These are phyloP conservation scores for Pleurotus cornucopiae DNA, from an alignment of 768 basidiomycete genomes.

Conservation along the genomic window DNA sequence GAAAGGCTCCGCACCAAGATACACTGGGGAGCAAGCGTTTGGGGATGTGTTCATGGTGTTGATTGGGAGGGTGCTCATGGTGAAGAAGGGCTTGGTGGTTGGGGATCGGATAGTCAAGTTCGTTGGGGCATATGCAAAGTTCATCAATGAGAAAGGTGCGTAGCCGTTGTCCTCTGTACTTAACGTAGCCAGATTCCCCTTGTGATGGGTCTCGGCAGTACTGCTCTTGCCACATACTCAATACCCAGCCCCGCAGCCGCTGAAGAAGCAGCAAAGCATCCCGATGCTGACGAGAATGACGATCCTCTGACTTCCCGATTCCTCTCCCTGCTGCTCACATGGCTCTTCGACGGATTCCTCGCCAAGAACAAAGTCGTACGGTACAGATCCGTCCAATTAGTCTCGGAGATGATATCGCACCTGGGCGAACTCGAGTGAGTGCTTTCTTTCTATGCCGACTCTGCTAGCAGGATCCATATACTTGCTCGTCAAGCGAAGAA, in stretches of 20 bases:
- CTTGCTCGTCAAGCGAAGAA: constrained; percentile 59
- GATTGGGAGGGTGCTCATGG: constrained; percentile 62
- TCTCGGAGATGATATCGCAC: constrained; percentile 82
- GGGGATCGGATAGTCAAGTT: constrained; percentile 88
- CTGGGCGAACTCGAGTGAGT: constrained; percentile 88
- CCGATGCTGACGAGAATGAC: constrained; percentile 48
- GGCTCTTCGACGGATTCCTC: constrained; percentile 74
- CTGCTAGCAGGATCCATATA: neutral
- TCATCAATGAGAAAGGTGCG: constrained; percentile 80
- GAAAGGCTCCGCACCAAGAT: constrained; percentile 41
- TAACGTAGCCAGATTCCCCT: neutral
- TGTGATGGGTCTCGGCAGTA: neutral
- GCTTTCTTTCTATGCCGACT: neutral
- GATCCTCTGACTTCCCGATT: constrained; percentile 72
- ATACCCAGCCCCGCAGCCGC: constrained; percentile 16
- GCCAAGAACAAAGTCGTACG: constrained; percentile 91
- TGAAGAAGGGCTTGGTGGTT: constrained; percentile 75
- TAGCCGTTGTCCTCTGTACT: neutral
- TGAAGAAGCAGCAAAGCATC: constrained; percentile 33
- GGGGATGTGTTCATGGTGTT: constrained; percentile 71
- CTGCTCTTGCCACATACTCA: constrained; percentile 7
- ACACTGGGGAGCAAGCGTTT: constrained; percentile 78
- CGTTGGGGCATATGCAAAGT: constrained; percentile 77
- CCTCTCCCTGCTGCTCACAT: constrained; percentile 59
- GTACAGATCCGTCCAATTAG: constrained; percentile 73